Conservation (phyloP, 306 rosid genomes). For the Rosa lucieae region DNA sequence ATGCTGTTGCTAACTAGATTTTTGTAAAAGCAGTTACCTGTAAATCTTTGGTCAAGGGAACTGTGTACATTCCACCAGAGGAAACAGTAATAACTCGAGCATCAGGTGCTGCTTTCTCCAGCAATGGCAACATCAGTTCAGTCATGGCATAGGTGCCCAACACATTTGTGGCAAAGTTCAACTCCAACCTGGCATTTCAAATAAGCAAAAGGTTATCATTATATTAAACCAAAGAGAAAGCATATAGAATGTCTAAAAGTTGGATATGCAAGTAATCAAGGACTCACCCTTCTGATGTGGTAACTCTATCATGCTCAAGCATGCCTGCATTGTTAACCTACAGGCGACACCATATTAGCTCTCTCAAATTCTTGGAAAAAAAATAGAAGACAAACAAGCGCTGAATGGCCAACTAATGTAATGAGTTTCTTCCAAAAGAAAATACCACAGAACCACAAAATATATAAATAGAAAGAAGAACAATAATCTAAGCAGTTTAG, state of each 20-base stretch:
- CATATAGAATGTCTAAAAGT: background rate
- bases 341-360: slow-evolving; percentile 30
- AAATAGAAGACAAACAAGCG: background rate
- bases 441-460: background rate
- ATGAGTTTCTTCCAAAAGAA: background rate
- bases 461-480: background rate
- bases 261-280: slow-evolving; percentile 3
- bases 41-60: slow-evolving; percentile 72
- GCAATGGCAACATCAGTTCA: slow-evolving; percentile 65
- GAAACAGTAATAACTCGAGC: slow-evolving; percentile 87
- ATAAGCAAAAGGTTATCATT: background rate
- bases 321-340: slow-evolving; percentile 93
- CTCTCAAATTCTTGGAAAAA: background rate
- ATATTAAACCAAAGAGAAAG: background rate
- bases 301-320: slow-evolving; percentile 64
- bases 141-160: slow-evolving; percentile 75
- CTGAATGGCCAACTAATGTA: background rate
- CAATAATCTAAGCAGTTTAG: background rate
- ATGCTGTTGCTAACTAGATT: background rate
- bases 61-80: slow-evolving; percentile 93
- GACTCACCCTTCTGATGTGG: slow-evolving; percentile 83
- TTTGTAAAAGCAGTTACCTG: slow-evolving; percentile 47
- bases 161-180: slow-evolving; percentile 79
- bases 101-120: slow-evolving; percentile 70
- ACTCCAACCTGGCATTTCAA: slow-evolving; percentile 61